Evolutionary conservation across 1,139 yeast species (phyloP).

Genomic region (Debaryomycetaceae sp.): DNA sequence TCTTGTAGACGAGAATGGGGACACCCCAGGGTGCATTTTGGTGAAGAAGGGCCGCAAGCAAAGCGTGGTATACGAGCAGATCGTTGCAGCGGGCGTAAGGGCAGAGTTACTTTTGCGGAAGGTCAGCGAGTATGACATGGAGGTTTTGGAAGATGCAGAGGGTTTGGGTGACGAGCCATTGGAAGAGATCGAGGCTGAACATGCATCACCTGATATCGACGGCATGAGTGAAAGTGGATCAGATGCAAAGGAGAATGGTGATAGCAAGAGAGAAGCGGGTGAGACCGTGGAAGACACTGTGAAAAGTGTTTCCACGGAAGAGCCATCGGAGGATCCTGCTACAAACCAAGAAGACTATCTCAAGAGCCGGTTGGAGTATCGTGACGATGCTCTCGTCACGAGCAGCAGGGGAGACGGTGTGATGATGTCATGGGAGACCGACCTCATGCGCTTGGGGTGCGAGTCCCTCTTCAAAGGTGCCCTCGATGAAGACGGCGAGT

Average conservation of each 20-base stretch:
- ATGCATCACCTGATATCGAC: conserved; percentile 8
- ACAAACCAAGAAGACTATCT: conserved; percentile 65
- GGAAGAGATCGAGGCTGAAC: conserved; percentile 11
- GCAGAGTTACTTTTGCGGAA: conserved; percentile 81
- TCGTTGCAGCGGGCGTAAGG: conserved; percentile 86
- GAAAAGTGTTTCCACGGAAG: conserved; percentile 12
- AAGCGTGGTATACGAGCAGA: conserved; percentile 44
- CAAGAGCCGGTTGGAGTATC: conserved; percentile 64
- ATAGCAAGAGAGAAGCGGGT: conserved; percentile 5
- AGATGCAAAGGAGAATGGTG: background rate
- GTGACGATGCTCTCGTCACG: conserved; percentile 70
- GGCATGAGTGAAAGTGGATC: conserved; percentile 8
- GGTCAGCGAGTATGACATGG: conserved; percentile 57
- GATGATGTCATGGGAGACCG: conserved; percentile 96
- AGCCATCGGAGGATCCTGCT: conserved; percentile 50
- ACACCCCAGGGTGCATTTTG: conserved; percentile 76
- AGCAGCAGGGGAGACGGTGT: conserved; percentile 80
- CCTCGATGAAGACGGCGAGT: conserved; percentile 20
- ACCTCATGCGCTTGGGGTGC: conserved; percentile 78
- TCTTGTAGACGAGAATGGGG: conserved; percentile 58
- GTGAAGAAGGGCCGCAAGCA: conserved; percentile 46
- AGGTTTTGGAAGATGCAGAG: conserved; percentile 31
- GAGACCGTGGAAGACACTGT: too few species aligned
- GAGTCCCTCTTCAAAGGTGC: conserved; percentile 55
- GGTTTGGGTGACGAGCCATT: conserved; percentile 20